Percentiles rank a stretch among this genome's conserved stretches.
Conservation (phyloP, 352 stramenopile species). For the Ochromonadaceae sp. region DNA sequence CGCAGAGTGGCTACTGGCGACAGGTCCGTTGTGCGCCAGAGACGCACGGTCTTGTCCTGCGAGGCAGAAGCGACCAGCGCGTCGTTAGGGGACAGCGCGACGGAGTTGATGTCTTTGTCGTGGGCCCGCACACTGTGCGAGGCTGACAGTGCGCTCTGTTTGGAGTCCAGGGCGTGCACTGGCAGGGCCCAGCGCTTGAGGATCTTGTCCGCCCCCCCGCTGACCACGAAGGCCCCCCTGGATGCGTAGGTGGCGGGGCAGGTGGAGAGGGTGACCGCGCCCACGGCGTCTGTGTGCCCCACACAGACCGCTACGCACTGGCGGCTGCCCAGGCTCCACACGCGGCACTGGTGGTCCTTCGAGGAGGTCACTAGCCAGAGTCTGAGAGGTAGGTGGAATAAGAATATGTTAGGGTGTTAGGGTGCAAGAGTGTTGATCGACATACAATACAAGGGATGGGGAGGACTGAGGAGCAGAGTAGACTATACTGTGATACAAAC, state of each 20-base stretch:
- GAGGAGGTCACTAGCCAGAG: not conserved
- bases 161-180: constrained; percentile 18
- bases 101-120: constrained; percentile 91
- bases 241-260: constrained; percentile 48
- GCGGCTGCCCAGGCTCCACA: constrained; percentile 21
- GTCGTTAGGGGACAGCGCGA: constrained; percentile 89
- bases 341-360: constrained; percentile 18
- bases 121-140: constrained; percentile 46
- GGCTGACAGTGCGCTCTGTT: constrained; percentile 17
- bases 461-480: too few relatives aligned
- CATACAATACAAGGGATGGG: too few relatives aligned
- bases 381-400: too few relatives aligned
- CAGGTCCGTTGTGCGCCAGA: constrained; percentile 79
- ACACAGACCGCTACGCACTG: constrained; percentile 65
- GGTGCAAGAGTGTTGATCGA: too few relatives aligned
- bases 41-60: constrained; percentile 93
- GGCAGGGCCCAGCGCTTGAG: constrained; percentile 90
- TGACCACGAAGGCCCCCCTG: constrained; percentile 78
- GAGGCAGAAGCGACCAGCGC: constrained; percentile 86
- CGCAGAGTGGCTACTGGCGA: constrained; percentile 69
- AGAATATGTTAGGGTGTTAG: too few relatives aligned
- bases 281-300: constrained; percentile 84
- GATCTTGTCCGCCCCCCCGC: constrained; percentile 87
- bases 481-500: too few relatives aligned
- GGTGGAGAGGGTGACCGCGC: constrained; percentile 71